Conservation (phyloP, 2,329 filamentous ascomycete species). For the Trichoderma sp. region DNA sequence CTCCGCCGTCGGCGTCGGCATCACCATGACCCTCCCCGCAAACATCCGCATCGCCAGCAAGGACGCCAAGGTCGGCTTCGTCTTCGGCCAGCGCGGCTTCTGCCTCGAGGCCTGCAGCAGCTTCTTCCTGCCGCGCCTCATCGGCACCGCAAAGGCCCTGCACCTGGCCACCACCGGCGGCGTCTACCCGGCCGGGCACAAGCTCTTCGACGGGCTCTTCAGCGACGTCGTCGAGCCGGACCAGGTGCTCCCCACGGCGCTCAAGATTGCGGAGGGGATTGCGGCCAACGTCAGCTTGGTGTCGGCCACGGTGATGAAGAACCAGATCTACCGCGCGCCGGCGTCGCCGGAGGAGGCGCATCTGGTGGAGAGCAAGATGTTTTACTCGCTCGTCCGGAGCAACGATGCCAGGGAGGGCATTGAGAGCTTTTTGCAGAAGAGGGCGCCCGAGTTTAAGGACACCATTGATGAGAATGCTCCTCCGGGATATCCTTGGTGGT, state of each 20-base stretch:
- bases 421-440: constrained; percentile 66
- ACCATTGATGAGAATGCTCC: constrained; percentile 60
- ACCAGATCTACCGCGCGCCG: constrained; percentile 63
- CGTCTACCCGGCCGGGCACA: constrained; percentile 52
- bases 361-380: constrained; percentile 63
- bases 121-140: constrained; percentile 68
- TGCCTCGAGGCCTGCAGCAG: constrained; percentile 69
- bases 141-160: constrained; percentile 62
- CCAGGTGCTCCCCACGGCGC: constrained; percentile 60
- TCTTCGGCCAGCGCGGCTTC: constrained; percentile 67
- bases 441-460: constrained; percentile 58
- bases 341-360: constrained; percentile 65
- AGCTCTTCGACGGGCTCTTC: constrained; percentile 59
- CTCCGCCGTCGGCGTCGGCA: constrained; percentile 56
- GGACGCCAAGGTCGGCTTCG: constrained; percentile 67
- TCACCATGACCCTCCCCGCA: constrained; percentile 59
- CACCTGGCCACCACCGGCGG: constrained; percentile 65
- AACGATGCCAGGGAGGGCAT: constrained; percentile 65
- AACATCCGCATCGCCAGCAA: constrained; percentile 52
- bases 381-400: constrained; percentile 57
- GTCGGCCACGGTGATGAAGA: constrained; percentile 64
- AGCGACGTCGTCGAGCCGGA: constrained; percentile 60
- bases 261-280: constrained; percentile 65
- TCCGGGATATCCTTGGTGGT: constrained; percentile 66
- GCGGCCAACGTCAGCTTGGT: constrained; percentile 63